phyloP scores from a whole-genome alignment of 192 early-diverging fungal genomes.

The Entomortierella chlamydospora region DNA sequence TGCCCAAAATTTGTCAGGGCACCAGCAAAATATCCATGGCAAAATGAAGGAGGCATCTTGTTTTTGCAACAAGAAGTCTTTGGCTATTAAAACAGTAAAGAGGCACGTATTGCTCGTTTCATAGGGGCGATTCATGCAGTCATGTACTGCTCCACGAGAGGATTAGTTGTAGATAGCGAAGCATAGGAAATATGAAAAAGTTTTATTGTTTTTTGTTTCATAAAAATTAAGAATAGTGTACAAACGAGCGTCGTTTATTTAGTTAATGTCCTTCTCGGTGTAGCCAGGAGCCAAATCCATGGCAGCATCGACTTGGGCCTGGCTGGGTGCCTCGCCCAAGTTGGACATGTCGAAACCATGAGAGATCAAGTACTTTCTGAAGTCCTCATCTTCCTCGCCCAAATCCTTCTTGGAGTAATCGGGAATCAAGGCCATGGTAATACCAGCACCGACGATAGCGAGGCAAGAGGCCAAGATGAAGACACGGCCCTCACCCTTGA shows the following conservation, averaged over 20 bases:
- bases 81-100: too few species aligned
- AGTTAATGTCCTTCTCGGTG: neutral
- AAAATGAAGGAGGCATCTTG: too few species aligned
- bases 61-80: too few species aligned
- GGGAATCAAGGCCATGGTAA: constrained; percentile 61
- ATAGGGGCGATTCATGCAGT: too few species aligned
- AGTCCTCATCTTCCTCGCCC: constrained; percentile 60
- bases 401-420: constrained; percentile 60
- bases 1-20: too few species aligned
- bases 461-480: constrained; percentile 61
- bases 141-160: too few species aligned
- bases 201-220: too few species aligned
- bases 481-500: constrained; percentile 52
- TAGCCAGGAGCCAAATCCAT: neutral
- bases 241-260: neutral
- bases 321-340: constrained; percentile 32
- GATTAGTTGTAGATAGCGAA: too few species aligned
- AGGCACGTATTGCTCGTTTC: too few species aligned
- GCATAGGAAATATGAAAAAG: too few species aligned
- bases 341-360: constrained; percentile 56
- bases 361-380: constrained; percentile 56
- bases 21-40: too few species aligned
- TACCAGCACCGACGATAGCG: constrained; percentile 58
- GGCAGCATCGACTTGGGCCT: neutral
- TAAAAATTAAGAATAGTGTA: too few species aligned